phyloP scores from a whole-genome alignment of 345 rosid genomes.

The Lumnitzera littorea region DNA sequence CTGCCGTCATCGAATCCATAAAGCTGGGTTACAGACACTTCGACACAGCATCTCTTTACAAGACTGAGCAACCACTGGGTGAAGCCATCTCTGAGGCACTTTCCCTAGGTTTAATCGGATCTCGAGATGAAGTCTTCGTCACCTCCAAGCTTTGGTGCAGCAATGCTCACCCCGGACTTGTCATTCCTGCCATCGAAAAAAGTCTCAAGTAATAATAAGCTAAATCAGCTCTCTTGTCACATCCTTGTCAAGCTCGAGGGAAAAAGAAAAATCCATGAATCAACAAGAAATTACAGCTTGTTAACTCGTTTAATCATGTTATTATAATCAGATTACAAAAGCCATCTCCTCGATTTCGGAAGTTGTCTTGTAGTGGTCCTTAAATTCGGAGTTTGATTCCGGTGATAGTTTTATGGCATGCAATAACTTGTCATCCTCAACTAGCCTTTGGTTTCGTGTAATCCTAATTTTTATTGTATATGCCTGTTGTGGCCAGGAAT shows the following conservation, averaged over 20 bases:
- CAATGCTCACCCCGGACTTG: slow-evolving; percentile 45
- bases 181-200: slow-evolving; percentile 35
- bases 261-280: neutral
- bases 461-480: no score
- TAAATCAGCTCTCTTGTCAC: neutral
- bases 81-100: slow-evolving; percentile 40
- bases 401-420: no score
- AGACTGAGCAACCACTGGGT: slow-evolving; percentile 33
- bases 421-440: no score
- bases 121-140: slow-evolving; percentile 48
- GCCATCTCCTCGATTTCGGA: no score
- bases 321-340: no score
- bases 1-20: slow-evolving; percentile 30
- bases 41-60: slow-evolving; percentile 36
- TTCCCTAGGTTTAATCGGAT: slow-evolving; percentile 27
- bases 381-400: no score
- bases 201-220: slow-evolving; percentile 26
- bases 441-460: no score
- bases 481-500: slow-evolving; percentile 28
- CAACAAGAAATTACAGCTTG: no score
- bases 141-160: slow-evolving; percentile 56
- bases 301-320: no score
- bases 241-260: neutral
- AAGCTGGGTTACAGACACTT: slow-evolving; percentile 38
- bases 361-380: no score